phyloP scores from a whole-genome alignment of 2,329 filamentous ascomycete species.

The Fusarium nodosum region DNA sequence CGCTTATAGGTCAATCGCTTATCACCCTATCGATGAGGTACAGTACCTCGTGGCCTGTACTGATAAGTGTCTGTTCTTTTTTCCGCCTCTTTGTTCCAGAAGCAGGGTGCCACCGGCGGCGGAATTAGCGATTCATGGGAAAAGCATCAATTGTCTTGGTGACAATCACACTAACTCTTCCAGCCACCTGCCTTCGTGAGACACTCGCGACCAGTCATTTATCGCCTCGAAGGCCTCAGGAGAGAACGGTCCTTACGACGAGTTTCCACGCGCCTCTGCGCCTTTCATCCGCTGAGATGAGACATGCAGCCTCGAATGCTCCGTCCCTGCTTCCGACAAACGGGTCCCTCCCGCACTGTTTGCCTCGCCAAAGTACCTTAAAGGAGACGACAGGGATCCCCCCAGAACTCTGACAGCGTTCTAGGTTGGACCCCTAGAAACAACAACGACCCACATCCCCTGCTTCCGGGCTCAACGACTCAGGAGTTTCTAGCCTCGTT shows the following conservation, averaged over 20 bases:
- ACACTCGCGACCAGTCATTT: conserved; percentile 34
- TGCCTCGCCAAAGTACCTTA: conserved; percentile 42
- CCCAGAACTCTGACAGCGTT: conserved; percentile 1
- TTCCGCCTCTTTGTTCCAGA: conserved; percentile 19
- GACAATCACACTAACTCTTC: conserved; percentile 6
- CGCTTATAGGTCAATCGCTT: conserved; percentile 42
- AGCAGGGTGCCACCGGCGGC: background rate
- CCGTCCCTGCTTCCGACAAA: conserved; percentile 29
- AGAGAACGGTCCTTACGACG: conserved; percentile 20
- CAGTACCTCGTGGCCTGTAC: conserved; percentile 15
- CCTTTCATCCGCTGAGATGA: conserved; percentile 15
- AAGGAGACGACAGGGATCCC: conserved; percentile 14
- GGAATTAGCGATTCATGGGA: background rate
- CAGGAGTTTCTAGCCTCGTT: conserved; percentile 36
- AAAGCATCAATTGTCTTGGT: conserved; percentile 7
- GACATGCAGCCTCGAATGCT: conserved; percentile 24
- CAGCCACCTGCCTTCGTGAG: background rate
- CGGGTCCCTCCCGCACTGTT: conserved; percentile 37
- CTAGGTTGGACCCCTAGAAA: conserved; percentile 40
- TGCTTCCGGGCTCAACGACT: conserved; percentile 28
- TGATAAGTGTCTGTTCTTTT: conserved; percentile 22
- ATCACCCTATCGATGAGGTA: conserved; percentile 28
- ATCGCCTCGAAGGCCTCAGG: conserved; percentile 34
- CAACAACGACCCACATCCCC: conserved; percentile 19
- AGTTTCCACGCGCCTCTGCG: conserved; percentile 2